Conservation (phyloP, 306 rosid species). For the Cucurbita argyrosperma region DNA sequence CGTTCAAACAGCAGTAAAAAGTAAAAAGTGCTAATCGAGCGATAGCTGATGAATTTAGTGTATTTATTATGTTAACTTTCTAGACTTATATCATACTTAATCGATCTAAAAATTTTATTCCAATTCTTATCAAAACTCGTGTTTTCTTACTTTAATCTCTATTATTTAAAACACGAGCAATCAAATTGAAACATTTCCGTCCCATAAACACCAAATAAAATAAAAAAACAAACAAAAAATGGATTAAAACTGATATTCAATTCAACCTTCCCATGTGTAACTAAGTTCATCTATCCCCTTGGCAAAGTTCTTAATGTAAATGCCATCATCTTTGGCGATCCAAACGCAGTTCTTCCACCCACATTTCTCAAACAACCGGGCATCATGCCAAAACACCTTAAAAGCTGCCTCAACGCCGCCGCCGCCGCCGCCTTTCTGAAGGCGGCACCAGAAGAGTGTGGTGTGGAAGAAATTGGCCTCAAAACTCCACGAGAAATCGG, state of each 20-base stretch:
- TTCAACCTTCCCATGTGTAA: background rate
- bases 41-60: too few relatives aligned
- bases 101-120: too few relatives aligned
- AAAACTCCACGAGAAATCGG: constrained; percentile 7
- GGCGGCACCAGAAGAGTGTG: constrained; percentile 11
- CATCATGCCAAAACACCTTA: constrained; percentile 5
- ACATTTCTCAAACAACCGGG: background rate
- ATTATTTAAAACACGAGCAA: too few relatives aligned
- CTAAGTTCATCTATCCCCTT: background rate
- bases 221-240: background rate
- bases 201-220: background rate
- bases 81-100: too few relatives aligned
- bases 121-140: too few relatives aligned
- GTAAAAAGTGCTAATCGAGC: too few relatives aligned
- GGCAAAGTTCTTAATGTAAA: background rate
- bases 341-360: constrained; percentile 9
- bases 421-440: background rate
- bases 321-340: constrained; percentile 12
- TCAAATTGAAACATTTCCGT: background rate
- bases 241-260: background rate
- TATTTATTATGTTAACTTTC: too few relatives aligned
- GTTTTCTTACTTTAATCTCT: too few relatives aligned
- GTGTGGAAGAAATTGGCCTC: background rate
- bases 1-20: accelerated
- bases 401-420: background rate